Percentiles rank a stretch among this genome's conserved stretches.
These are phyloP conservation scores for Fagopyrum tataricum DNA, from an alignment of 148 eudicot species.

Conservation along the genomic window DNA sequence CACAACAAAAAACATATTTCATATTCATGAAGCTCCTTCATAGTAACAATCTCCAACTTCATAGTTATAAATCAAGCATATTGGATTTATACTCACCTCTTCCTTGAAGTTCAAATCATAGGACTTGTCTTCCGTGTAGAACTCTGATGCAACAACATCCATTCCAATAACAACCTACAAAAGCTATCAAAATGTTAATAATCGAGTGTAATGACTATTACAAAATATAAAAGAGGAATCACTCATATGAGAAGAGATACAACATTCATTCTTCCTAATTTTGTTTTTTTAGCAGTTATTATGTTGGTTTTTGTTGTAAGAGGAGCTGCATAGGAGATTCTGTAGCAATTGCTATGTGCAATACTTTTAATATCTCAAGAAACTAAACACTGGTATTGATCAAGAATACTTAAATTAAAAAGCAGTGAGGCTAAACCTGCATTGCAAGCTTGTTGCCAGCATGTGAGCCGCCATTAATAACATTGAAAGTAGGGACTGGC, in stretches of 20 bases:
- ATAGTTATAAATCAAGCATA: background rate
- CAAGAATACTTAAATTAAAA: background rate
- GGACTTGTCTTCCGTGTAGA: conserved; percentile 74
- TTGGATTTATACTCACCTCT: conserved; percentile 42
- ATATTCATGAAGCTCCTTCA: background rate
- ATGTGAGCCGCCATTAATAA: conserved; percentile 98
- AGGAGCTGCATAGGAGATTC: no score
- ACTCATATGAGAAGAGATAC: no score
- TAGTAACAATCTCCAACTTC: background rate
- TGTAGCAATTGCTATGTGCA: no score
- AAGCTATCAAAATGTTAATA: background rate
- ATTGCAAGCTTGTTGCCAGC: conserved; percentile 99
- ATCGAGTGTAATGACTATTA: conserved; percentile 2
- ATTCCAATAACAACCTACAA: conserved; percentile 87
- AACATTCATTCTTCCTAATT: no score
- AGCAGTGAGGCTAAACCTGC: conserved; percentile 41
- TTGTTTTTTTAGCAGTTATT: no score
- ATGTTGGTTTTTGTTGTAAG: no score
- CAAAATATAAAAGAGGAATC: background rate
- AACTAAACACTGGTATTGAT: background rate
- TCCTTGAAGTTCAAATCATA: conserved; percentile 98
- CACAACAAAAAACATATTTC: background rate
- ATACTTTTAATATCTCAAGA: background rate
- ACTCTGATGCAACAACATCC: conserved; percentile 99
- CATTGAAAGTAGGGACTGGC: conserved; percentile 99